Base-by-base conservation (phyloP, 2,329 filamentous ascomycete species). In the Scolecobasidium constrictum region DNA sequence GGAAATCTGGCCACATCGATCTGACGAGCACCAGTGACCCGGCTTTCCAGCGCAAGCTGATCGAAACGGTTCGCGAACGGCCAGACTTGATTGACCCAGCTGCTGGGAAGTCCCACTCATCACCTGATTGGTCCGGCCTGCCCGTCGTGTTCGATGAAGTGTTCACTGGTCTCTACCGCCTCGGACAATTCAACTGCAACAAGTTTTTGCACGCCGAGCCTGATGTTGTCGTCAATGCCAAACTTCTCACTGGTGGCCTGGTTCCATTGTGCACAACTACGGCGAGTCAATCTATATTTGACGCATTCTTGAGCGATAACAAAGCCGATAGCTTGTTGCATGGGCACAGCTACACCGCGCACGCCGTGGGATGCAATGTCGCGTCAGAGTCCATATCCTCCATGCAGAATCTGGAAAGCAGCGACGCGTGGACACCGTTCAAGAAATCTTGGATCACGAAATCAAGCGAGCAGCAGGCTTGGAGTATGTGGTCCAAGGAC, bases 121-220 rank as follows among this genome's bases (percentile, higher is more conserved):
- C 45, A 28, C 44, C 52, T n/a, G 15, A 19, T 42, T 93, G 86
- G 86, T 68, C 69, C 2, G 84, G 86, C 2, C 71, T 93, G 3
- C 86, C 86, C 0, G 65, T 93, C 31, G 69, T 93, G 50, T 86
- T 86, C 49, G 86, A 94, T 55, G 86, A 93, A 56, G 86, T 93
- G 26, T 93, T 94, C 61, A 90, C 85, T 0, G 86, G 86, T 1
- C 67, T 93, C 4, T 88, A 88, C 57, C 83, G 86, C 11, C 76
- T 94, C 0, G 86, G 86, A 2, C 75, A 78, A 31, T 77, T 81
- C 54, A 78, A 75, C 1, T 71, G 84, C 0, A 76, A 82, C 0
- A 79, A 78, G 0, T 83, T 90, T 58, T 71, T 93, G 3, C 66
- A 68, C 4, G 64, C 77, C 0, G 61, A 84, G 22, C 73, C 86